A percentile compares a stretch with the other conserved stretches of the same genome.
These are phyloP conservation scores for Sphaerostilbella broomeana DNA, from an alignment of 2,329 filamentous ascomycete genomes.

Conservation along the genomic window DNA sequence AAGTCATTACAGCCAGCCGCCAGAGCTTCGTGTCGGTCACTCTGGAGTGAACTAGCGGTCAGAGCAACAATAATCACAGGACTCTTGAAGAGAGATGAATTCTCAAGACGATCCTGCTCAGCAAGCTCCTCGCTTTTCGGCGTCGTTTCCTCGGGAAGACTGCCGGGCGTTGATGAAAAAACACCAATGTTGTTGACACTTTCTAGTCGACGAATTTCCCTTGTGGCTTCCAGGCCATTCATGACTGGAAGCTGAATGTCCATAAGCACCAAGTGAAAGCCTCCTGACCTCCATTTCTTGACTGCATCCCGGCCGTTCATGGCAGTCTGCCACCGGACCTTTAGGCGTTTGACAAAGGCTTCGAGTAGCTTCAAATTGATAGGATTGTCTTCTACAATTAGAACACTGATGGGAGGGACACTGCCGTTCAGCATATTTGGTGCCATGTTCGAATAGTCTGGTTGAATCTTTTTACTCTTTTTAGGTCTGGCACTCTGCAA, in stretches of 20 bases:
- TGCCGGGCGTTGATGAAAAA: conserved; percentile 61
- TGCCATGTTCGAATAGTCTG: conserved; percentile 41
- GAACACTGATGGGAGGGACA: conserved; percentile 91
- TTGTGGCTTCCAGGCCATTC: conserved; percentile 90
- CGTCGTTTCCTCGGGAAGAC: conserved; percentile 41
- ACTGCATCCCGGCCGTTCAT: conserved; percentile 93
- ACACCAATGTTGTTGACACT: conserved; percentile 88
- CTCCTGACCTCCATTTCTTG: conserved; percentile 83
- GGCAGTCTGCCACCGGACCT: conserved; percentile 94
- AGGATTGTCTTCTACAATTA: conserved; percentile 97
- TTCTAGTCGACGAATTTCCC: conserved; percentile 87
- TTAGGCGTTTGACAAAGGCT: conserved; percentile 90
- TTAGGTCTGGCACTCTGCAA: conserved; percentile 38
- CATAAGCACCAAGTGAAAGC: conserved; percentile 96
- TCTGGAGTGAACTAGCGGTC: conserved; percentile 89
- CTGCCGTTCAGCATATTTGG: conserved; percentile 68
- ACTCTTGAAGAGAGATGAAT: conserved; percentile 75
- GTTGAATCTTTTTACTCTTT: conserved; percentile 47
- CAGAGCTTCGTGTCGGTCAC: conserved; percentile 88
- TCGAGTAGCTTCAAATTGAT: conserved; percentile 93
- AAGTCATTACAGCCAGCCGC: conserved; percentile 98
- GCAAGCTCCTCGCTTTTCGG: conserved; percentile 37
- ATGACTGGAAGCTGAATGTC: conserved; percentile 97
- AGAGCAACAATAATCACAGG: conserved; percentile 96
- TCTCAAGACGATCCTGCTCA: conserved; percentile 63